Percentiles rank a stretch among this genome's conserved stretches.
Conservation (phyloP, 2,329 filamentous ascomycete species). For the Pseudovirgaria hyperparasitica region DNA sequence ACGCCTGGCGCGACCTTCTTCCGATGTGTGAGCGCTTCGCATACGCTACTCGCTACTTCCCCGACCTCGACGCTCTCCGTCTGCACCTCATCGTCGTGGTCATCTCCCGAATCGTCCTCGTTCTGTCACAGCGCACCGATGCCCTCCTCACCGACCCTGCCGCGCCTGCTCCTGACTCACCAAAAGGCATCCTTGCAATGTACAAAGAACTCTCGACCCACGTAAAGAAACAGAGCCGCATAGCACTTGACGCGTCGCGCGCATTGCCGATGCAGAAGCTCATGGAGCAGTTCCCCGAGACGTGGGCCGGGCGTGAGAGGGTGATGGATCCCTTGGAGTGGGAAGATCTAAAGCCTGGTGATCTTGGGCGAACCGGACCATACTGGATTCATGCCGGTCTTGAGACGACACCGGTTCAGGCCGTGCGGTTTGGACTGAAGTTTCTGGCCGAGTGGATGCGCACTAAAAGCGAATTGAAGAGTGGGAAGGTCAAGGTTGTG, state of each 20-base stretch:
- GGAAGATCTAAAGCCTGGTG: conserved; percentile 21
- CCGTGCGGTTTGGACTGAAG: conserved; percentile 29
- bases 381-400: conserved; percentile 28
- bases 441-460: conserved; percentile 32
- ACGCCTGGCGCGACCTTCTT: conserved; percentile 24
- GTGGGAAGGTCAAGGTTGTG: conserved; percentile 4
- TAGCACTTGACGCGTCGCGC: conserved; percentile 15
- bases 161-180: conserved; percentile 9
- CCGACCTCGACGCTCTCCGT: conserved; percentile 27
- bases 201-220: conserved; percentile 16
- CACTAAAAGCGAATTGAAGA: conserved; percentile 4
- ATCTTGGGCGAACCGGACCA: conserved; percentile 18
- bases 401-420: conserved; percentile 30
- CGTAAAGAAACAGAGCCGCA: conserved; percentile 13
- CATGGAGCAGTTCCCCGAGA: conserved; percentile 23
- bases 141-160: conserved; percentile 3
- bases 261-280: conserved; percentile 22
- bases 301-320: conserved; percentile 19
- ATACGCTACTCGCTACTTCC: conserved; percentile 18
- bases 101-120: conserved; percentile 21
- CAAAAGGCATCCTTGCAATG: conserved; percentile 13
- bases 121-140: conserved; percentile 20
- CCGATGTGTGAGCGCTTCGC: conserved; percentile 21
- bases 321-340: conserved; percentile 12
- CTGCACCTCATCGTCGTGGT: conserved; percentile 28